Evolutionary conservation across 345 rosid species (phyloP).

Genomic region (Excoecaria agallocha): DNA sequence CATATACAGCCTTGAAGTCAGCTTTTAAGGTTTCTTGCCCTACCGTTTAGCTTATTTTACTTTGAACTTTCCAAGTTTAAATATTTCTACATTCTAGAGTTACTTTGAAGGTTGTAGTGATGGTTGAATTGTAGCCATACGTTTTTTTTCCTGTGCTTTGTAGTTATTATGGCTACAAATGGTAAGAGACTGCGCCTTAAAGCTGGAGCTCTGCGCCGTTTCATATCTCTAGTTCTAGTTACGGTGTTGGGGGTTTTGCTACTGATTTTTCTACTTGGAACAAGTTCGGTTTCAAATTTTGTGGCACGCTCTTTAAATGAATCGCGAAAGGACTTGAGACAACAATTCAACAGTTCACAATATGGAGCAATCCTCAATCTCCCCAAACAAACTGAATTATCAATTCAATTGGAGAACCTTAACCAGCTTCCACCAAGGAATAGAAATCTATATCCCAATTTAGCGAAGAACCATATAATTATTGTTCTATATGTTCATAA

Average conservation of each 20-base stretch:
- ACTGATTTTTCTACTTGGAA: slow-evolving; percentile 48
- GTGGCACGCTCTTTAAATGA: slow-evolving; percentile 29
- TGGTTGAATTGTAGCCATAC: neutral
- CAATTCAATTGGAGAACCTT: slow-evolving; percentile 52
- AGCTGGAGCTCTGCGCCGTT: slow-evolving; percentile 50
- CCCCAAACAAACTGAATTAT: slow-evolving; percentile 56
- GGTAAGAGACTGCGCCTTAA: slow-evolving; percentile 59
- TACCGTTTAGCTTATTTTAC: slow-evolving; percentile 22
- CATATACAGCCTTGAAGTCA: slow-evolving; percentile 6
- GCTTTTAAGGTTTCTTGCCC: slow-evolving; percentile 32
- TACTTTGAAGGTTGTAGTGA: neutral
- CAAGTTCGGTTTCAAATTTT: slow-evolving; percentile 31
- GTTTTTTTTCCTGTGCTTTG: slow-evolving; percentile 9
- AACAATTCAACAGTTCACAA: slow-evolving; percentile 18
- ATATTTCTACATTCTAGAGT: slow-evolving; percentile 5
- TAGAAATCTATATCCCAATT: slow-evolving; percentile 54
- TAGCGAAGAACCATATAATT: slow-evolving; percentile 64
- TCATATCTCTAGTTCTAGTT: slow-evolving; percentile 39
- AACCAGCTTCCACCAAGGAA: slow-evolving; percentile 72
- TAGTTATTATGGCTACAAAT: slow-evolving; percentile 49
- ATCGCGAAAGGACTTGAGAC: slow-evolving; percentile 28
- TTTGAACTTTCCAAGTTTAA: slow-evolving; percentile 17
- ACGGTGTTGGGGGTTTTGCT: slow-evolving; percentile 52
- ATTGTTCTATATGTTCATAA: slow-evolving; percentile 91
- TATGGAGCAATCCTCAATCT: slow-evolving; percentile 35